Base-by-base conservation (phyloP, 495 filamentous ascomycete genomes). In the Lineolata rhizophorae region DNA sequence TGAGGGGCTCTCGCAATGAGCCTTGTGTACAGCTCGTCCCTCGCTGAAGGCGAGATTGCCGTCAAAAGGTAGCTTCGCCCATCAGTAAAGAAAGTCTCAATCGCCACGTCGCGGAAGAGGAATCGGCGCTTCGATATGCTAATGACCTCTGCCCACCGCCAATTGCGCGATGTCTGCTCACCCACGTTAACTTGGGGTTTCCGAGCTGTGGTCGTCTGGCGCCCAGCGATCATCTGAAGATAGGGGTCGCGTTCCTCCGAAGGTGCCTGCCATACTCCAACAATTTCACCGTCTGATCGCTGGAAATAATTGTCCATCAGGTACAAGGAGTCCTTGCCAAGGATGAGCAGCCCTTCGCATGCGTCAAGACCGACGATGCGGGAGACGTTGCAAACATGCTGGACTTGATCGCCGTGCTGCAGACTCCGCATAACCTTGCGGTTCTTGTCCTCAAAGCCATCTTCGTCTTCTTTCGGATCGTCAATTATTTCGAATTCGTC, bases 121-220 rank as follows among this genome's bases (percentile, higher is more conserved):
- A 94, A 97, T 16, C 84, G 72, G 10, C 87, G 67, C 52, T 95
- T 95, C 10, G 84, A 94, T n/a, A 94, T 76, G 52, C 85, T 95
- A 40, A 93, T 74, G 31, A 94, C 64, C 46, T 94, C 87, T 15
- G 71, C 69, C 81, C 84, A 94, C 37, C 72, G 76, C 90, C 87
- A 97, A 50, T 74, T 76, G 40, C 85, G 62, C 5, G 79, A 76
- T 40, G 80, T 76, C 43, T 84, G 76, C 30, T 87, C 79, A 16
- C 58, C 56, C 9, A 54, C 57, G 12, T 53, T 37, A 8, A 18
- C 56, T 53, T 25, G 44, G 58, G 38, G 55, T 53, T 20, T 45
- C 36, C 22, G 46, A 60, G 52, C 1, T 54, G 55, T 38, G 62
- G 69, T 27, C 50, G 70, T 57, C 45, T 84, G 77, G 22, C 72